Base-by-base conservation (phyloP, 768 basidiomycete species). In the Mycena belliarum region DNA sequence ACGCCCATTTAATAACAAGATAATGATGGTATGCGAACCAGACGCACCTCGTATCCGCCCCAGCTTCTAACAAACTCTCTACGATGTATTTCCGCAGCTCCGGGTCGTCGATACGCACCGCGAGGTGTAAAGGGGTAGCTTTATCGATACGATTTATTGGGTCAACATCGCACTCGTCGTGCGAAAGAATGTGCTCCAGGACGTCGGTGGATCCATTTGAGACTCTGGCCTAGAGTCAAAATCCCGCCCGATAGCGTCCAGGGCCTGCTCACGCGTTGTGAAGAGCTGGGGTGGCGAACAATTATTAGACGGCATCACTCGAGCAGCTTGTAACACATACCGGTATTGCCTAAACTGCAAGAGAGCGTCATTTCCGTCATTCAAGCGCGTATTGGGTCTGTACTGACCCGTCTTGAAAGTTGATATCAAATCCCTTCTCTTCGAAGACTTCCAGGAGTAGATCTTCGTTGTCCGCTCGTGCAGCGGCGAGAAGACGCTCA, bases 101-200 rank as follows among this genome's bases (percentile, higher is more conserved):
- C 2, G 69, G 70, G 59, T 88, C 77, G 32, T 82, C 75, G 42
- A 89, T 70, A 60, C 73, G 71, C 9, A 88, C 71, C 9, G 90
- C 91, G 24, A 91, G 79, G 69, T 93, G 92, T 16, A 95, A 76
- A 4, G 93, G 93, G 0, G 93, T 94, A 8, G 85, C 84, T 10
- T 79, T 79, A 46, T 87, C 85, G 26, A 88, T 67, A 20, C 79
- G 78, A 71, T 93, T 93, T 65, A 82, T 76, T 18, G 85, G 83
- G 69, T 95, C 91, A 49, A 93, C 90, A 66, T 93, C 91, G 73
- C 91, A 93, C 5, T 79, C 82, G 12, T 92, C 89, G 65, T 85
- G 77, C 6, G 82, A 82, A 32, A 95, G 79, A 62, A 94, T 83
- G 52, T 87, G 77, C 60, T 93, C 89, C 4, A 93, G 75, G 46